Percentiles rank a stretch among this genome's conserved stretches.
Conservation (phyloP, 306 rosid genomes). For the Hippophae gyantsensis region DNA sequence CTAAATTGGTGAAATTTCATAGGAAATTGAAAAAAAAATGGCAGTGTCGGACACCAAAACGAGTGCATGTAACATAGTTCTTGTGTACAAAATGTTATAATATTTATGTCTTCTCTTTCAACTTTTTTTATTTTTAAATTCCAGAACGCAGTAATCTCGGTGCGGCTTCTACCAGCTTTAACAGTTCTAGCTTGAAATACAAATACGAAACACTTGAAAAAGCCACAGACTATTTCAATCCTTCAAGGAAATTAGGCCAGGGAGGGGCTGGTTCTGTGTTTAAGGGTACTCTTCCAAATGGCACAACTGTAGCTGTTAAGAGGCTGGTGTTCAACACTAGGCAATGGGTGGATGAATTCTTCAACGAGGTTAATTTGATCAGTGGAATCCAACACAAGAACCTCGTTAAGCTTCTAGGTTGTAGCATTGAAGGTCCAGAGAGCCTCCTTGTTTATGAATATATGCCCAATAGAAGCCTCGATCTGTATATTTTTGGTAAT, state of each 20-base stretch:
- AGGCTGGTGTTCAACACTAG: slow-evolving; percentile 74
- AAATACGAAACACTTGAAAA: slow-evolving; percentile 73
- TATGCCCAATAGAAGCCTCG: slow-evolving; percentile 56
- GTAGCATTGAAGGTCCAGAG: slow-evolving; percentile 97
- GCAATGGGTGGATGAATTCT: slow-evolving; percentile 94
- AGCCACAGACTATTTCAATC: slow-evolving; percentile 63
- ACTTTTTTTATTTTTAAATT: neutral
- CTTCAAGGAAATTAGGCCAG: slow-evolving; percentile 64
- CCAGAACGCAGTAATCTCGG: slow-evolving; percentile 30
- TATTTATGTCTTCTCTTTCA: neutral
- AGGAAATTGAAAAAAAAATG: too few species aligned
- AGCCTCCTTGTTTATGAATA: slow-evolving; percentile 80
- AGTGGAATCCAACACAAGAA: slow-evolving; percentile 71
- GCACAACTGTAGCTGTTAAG: slow-evolving; percentile 65
- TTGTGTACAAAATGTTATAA: neutral
- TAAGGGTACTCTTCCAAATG: slow-evolving; percentile 62
- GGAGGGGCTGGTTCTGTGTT: slow-evolving; percentile 86
- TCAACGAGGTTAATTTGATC: slow-evolving; percentile 82
- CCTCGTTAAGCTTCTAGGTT: slow-evolving; percentile 71
- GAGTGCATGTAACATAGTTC: neutral
- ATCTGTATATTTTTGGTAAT: slow-evolving; percentile 68
- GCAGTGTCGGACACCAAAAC: too few species aligned
- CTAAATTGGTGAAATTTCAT: too few species aligned
- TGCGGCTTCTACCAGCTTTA: slow-evolving; percentile 31
- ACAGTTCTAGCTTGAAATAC: slow-evolving; percentile 50